A percentile compares a stretch with the other conserved stretches of the same genome.
Conservation (phyloP, 1,284 basidiomycete species). For the Thelephora terrestris region DNA sequence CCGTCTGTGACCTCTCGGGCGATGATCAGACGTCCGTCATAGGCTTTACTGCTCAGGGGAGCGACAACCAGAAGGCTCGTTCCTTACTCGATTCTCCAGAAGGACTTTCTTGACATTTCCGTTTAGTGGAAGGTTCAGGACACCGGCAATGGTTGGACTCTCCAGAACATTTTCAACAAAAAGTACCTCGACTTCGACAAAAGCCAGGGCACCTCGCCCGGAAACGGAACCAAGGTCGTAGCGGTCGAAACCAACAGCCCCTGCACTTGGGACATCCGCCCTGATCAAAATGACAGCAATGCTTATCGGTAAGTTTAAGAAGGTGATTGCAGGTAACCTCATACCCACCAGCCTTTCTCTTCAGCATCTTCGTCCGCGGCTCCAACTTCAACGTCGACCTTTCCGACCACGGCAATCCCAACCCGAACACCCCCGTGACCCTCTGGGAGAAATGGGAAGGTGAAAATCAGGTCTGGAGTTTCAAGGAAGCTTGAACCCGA, state of each 20-base stretch:
- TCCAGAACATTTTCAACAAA: conserved; percentile 27
- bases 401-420: conserved; percentile 23
- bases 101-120: background rate
- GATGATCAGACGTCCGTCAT: conserved; percentile 37
- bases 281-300: conserved; percentile 10
- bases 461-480: background rate
- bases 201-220: background rate
- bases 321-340: background rate
- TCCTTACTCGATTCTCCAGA: background rate
- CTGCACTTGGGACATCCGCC: conserved; percentile 11
- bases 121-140: background rate
- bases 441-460: background rate
- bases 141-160: conserved; percentile 23
- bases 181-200: conserved; percentile 29
- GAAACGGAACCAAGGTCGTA: background rate
- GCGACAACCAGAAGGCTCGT: background rate
- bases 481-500: background rate
- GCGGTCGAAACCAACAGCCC: conserved; percentile 19
- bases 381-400: conserved; percentile 19
- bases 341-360: background rate
- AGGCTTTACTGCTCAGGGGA: conserved; percentile 26
- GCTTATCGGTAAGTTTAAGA: conserved; percentile 7
- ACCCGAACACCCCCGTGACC: conserved; percentile 17
- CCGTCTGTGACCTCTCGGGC: conserved; percentile 45
- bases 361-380: conserved; percentile 18